Percentiles rank a stretch among this genome's conserved stretches.
These are phyloP conservation scores for Margaritispora aquatica DNA, from an alignment of 495 filamentous ascomycete genomes.

Conservation along the genomic window DNA sequence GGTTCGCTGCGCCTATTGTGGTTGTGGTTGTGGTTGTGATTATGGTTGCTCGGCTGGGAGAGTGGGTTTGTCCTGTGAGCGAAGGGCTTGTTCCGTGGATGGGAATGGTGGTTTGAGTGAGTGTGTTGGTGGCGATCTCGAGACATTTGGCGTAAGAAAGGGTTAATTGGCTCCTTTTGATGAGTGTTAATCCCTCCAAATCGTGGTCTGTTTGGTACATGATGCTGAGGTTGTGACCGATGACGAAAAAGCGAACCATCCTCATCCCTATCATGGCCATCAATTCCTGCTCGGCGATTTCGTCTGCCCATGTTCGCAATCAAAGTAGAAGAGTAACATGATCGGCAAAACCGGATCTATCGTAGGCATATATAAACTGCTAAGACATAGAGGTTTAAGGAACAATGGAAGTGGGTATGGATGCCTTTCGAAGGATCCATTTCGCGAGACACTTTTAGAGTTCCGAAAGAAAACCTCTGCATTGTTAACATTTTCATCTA, in stretches of 20 bases:
- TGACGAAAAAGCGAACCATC: no score
- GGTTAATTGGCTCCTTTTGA: neutral
- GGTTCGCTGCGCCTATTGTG: neutral
- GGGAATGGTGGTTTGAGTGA: no score
- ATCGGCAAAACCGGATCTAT: neutral
- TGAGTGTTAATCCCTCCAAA: neutral
- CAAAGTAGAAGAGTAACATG: no score
- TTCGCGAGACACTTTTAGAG: neutral
- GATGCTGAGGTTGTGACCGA: no score
- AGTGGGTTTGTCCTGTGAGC: no score
- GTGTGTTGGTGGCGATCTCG: no score
- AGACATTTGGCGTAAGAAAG: neutral
- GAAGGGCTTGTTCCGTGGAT: no score
- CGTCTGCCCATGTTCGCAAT: neutral
- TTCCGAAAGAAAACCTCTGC: neutral
- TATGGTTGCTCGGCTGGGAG: no score
- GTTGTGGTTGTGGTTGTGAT: no score
- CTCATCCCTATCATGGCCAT: neutral
- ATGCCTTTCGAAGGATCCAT: constrained; percentile 8
- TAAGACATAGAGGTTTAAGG: neutral
- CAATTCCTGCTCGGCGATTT: neutral
- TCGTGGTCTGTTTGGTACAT: no score
- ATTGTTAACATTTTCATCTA: neutral
- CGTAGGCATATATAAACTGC: neutral
- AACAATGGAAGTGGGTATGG: neutral